A percentile compares a stretch with the other conserved stretches of the same genome.
These are phyloP conservation scores for Acer saccharum DNA, from an alignment of 345 rosid genomes.

Conservation along the genomic window DNA sequence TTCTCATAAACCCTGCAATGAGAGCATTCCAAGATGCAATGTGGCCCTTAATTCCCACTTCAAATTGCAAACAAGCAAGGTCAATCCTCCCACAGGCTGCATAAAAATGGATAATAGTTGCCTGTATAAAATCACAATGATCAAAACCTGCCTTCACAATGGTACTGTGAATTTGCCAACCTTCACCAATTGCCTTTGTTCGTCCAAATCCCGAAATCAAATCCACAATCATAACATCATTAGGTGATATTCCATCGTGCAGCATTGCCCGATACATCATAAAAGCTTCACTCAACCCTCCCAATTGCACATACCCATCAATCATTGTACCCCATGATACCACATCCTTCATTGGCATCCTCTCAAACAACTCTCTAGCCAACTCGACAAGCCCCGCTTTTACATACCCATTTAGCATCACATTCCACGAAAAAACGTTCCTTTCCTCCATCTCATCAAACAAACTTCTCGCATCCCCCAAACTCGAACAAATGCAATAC, in stretches of 20 bases:
- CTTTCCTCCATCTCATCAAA: conserved; percentile 69
- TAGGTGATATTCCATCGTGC: conserved; percentile 46
- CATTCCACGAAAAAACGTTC: conserved; percentile 79
- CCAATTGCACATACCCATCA: conserved; percentile 55
- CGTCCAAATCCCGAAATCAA: conserved; percentile 75
- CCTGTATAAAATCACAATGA: conserved; percentile 62
- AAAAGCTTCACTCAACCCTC: conserved; percentile 59
- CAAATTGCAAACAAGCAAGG: conserved; percentile 65
- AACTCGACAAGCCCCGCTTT: conserved; percentile 65
- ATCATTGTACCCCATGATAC: conserved; percentile 83
- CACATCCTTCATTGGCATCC: conserved; percentile 61
- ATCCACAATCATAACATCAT: conserved; percentile 70
- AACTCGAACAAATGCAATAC: conserved; percentile 60
- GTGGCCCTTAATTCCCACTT: conserved; percentile 50
- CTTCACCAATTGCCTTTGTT: conserved; percentile 36
- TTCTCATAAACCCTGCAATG: conserved; percentile 62
- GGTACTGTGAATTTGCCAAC: conserved; percentile 62
- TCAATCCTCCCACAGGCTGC: conserved; percentile 51
- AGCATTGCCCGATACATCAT: conserved; percentile 54
- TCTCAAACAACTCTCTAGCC: conserved; percentile 60
- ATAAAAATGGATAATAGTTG: conserved; percentile 69
- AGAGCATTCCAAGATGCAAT: conserved; percentile 69
- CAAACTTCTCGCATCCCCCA: conserved; percentile 57
- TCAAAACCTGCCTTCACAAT: conserved; percentile 65
- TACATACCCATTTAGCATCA: conserved; percentile 81